Percentiles rank a stretch among this genome's conserved stretches.
Conservation (phyloP, 192 early-diverging fungal genomes). For the Coemansia sp. region DNA sequence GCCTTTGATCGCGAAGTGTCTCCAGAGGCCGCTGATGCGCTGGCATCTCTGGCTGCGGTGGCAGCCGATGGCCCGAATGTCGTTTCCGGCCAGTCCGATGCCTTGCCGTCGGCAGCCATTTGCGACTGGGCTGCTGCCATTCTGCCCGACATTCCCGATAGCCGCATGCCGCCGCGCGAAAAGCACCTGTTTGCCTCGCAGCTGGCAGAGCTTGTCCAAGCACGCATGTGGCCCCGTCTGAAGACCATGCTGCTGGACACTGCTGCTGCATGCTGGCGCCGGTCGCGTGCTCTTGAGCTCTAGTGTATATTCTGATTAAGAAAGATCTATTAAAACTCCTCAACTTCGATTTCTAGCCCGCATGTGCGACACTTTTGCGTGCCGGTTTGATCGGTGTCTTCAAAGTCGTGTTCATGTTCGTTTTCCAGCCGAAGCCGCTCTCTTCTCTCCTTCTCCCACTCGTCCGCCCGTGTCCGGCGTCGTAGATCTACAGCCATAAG, state of each 20-base stretch:
- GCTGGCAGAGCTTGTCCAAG: conserved; percentile 24
- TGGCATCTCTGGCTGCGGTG: conserved; percentile 30
- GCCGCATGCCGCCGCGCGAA: conserved; percentile 22
- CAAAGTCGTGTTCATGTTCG: conserved; percentile 75
- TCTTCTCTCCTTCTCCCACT: conserved; percentile 56
- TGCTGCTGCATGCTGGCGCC: conserved; percentile 41
- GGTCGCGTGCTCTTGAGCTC: background rate
- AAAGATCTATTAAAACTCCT: conserved; percentile 61
- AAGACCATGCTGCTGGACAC: conserved; percentile 28
- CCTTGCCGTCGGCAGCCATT: conserved; percentile 25
- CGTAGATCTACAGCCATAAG: conserved; percentile 64
- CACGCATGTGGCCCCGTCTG: conserved; percentile 31
- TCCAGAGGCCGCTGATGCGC: conserved; percentile 30
- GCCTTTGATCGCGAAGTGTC: conserved; percentile 34
- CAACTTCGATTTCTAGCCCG: conserved; percentile 66
- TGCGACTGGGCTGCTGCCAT: conserved; percentile 43
- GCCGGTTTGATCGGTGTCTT: conserved; percentile 50
- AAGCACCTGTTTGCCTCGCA: conserved; percentile 29
- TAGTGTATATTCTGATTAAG: background rate
- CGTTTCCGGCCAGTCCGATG: conserved; percentile 17
- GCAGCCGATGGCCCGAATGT: conserved; percentile 36
- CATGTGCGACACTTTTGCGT: conserved; percentile 65
- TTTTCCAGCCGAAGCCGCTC: conserved; percentile 55
- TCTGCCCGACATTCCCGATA: conserved; percentile 39
- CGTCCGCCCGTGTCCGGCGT: conserved; percentile 73